phyloP scores from a whole-genome alignment of 305 asterid species.

The Plantago coronopus region DNA sequence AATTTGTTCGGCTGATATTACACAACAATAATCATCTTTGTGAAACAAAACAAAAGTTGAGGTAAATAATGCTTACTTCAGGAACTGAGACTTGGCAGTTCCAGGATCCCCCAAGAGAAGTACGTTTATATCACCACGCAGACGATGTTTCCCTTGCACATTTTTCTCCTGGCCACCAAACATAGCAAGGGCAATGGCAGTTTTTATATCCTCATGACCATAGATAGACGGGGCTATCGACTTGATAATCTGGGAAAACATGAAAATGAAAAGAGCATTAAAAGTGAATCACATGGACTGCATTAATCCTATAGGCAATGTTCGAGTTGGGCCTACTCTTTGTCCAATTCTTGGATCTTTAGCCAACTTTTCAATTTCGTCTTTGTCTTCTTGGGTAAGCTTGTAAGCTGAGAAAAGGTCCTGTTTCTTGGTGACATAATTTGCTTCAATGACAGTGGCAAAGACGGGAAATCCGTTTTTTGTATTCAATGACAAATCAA shows the following conservation, averaged over 20 bases:
- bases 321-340: constrained; percentile 44
- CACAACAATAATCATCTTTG: constrained; percentile 11
- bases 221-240: constrained; percentile 97
- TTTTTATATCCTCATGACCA: constrained; percentile 95
- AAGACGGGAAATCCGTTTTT: constrained; percentile 98
- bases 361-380: constrained; percentile 86
- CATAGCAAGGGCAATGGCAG: constrained; percentile 95
- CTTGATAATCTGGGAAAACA: constrained; percentile 56
- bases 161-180: constrained; percentile 92
- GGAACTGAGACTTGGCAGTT: constrained; percentile 96
- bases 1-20: constrained; percentile 24
- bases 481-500: constrained; percentile 88
- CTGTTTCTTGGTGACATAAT: constrained; percentile 85
- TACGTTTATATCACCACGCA: constrained; percentile 88
- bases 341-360: constrained; percentile 97
- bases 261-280: constrained; percentile 2
- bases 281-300: not conserved
- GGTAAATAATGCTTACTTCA: constrained; percentile 58
- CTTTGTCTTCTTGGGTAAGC: constrained; percentile 96
- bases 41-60: constrained; percentile 19
- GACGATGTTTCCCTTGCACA: constrained; percentile 88
- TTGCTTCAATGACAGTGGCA: constrained; percentile 97
- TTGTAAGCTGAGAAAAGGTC: constrained; percentile 95
- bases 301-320: not conserved
- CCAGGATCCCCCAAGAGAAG: constrained; percentile 98